Percentiles rank a stretch among this genome's conserved stretches.
Evolutionary conservation across 2,329 filamentous ascomycete genomes (phyloP).

Genomic region (Ambrosiella cleistominuta): DNA sequence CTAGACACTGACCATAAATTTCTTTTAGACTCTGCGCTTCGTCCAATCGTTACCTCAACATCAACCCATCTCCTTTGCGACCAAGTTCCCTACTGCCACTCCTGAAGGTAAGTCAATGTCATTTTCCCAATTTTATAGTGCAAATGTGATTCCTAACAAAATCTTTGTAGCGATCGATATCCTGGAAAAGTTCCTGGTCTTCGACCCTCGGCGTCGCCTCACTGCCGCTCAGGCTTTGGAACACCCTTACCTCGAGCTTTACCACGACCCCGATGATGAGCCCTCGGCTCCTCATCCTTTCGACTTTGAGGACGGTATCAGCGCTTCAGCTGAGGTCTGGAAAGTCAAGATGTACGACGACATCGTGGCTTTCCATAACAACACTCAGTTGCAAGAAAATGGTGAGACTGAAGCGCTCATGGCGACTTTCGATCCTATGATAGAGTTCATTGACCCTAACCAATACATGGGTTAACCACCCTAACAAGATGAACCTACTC

Average conservation of each 20-base stretch:
- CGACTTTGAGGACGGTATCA: constrained; percentile 97
- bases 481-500: background rate
- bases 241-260: constrained; percentile 86
- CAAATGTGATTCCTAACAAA: background rate
- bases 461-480: constrained; percentile 10
- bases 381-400: constrained; percentile 21
- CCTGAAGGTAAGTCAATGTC: constrained; percentile 43
- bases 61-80: constrained; percentile 65
- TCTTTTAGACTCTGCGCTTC: constrained; percentile 70
- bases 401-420: constrained; percentile 6
- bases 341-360: constrained; percentile 95
- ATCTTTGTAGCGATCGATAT: constrained; percentile 61
- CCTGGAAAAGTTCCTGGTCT: constrained; percentile 91
- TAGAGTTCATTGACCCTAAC: constrained; percentile 11
- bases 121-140: background rate
- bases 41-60: constrained; percentile 94
- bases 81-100: constrained; percentile 95
- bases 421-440: constrained; percentile 4
- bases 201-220: constrained; percentile 92
- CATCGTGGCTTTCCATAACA: constrained; percentile 96
- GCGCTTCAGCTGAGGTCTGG: constrained; percentile 97
- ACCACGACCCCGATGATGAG: constrained; percentile 95
- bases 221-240: constrained; percentile 70
- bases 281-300: constrained; percentile 94
- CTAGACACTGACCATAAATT: background rate